A percentile compares a stretch with the other conserved stretches of the same genome.
Conservation (phyloP, 352 stramenopile species). For the Globisporangium sylvaticum region DNA sequence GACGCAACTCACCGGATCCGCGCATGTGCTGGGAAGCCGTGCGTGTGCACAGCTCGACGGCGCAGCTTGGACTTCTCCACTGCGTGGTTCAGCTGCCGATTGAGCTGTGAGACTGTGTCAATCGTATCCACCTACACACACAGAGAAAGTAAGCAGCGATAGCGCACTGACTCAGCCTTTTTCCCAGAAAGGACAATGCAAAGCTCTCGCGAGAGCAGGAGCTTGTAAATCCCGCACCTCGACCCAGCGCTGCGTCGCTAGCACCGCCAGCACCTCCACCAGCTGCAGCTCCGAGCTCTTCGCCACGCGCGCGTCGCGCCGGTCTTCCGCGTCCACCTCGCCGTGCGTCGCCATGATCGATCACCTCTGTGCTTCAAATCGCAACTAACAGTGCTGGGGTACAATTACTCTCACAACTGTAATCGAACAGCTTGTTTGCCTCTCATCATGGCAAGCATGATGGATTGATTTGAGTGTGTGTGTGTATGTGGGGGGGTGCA, state of each 20-base stretch:
- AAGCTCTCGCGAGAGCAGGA: not conserved
- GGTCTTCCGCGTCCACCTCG: not conserved
- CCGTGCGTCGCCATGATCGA: not conserved
- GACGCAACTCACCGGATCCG: conserved; percentile 26
- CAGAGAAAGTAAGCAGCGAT: not conserved
- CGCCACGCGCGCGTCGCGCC: not conserved
- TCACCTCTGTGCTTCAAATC: not conserved
- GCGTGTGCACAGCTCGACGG: conserved; percentile 18
- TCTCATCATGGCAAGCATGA: not conserved
- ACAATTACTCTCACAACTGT: not conserved
- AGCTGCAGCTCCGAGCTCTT: not conserved
- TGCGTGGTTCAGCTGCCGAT: conserved; percentile 15
- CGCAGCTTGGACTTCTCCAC: conserved; percentile 29
- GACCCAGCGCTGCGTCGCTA: conserved; percentile 37
- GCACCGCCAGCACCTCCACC: conserved; percentile 24
- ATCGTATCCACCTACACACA: conserved; percentile 29
- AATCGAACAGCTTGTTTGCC: not conserved
- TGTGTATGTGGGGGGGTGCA: not conserved
- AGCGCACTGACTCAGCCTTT: not conserved
- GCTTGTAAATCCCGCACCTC: conserved; percentile 21
- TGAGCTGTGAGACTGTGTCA: conserved; percentile 26
- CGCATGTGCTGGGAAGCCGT: conserved; percentile 21
- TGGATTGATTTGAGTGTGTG: not conserved
- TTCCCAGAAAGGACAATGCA: not conserved
- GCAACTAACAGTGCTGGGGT: not conserved